Conservation (phyloP, 352 stramenopile species). For the Peronosclerospora sorghi region DNA sequence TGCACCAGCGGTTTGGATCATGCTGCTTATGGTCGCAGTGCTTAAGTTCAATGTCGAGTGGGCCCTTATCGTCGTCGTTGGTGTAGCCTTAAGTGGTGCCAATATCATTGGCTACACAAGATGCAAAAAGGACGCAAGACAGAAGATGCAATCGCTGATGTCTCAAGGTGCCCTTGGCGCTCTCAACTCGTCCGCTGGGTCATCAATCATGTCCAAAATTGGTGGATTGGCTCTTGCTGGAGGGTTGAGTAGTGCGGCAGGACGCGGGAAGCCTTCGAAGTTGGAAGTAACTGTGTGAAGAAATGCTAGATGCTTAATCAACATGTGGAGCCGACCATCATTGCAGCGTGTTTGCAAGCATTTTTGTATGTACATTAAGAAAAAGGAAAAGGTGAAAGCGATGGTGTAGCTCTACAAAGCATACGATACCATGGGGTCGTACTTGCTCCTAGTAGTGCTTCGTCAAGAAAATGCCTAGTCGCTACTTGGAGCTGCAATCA, state of each 20-base stretch:
- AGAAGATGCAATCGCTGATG: constrained; percentile 80
- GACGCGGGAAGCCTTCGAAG: constrained; percentile 13
- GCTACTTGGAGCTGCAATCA: constrained; percentile 37
- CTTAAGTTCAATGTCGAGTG: constrained; percentile 92
- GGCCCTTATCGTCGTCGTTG: constrained; percentile 89
- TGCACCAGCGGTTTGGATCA: constrained; percentile 85
- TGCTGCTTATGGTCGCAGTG: constrained; percentile 87
- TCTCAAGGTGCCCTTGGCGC: constrained; percentile 60
- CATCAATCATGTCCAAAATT: constrained; percentile 69
- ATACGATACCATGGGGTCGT: constrained; percentile 1
- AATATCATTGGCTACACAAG: constrained; percentile 99
- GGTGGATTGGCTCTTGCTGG: constrained; percentile 51
- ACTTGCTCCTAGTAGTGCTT: constrained; percentile 3
- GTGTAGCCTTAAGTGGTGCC: constrained; percentile 83
- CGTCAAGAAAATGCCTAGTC: constrained; percentile 8
- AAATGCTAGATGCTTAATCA: constrained; percentile 1
- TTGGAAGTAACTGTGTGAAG: constrained; percentile 33
- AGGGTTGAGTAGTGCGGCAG: constrained; percentile 5
- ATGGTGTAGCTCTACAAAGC: not conserved
- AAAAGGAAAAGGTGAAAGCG: constrained; percentile 17
- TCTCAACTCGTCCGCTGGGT: constrained; percentile 50
- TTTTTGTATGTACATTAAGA: constrained; percentile 15
- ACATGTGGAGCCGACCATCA: not conserved
- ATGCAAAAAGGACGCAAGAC: constrained; percentile 87
- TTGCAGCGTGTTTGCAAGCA: constrained; percentile 17